phyloP scores from a whole-genome alignment of 2,329 filamentous ascomycete genomes.

The Geosmithia flava region DNA sequence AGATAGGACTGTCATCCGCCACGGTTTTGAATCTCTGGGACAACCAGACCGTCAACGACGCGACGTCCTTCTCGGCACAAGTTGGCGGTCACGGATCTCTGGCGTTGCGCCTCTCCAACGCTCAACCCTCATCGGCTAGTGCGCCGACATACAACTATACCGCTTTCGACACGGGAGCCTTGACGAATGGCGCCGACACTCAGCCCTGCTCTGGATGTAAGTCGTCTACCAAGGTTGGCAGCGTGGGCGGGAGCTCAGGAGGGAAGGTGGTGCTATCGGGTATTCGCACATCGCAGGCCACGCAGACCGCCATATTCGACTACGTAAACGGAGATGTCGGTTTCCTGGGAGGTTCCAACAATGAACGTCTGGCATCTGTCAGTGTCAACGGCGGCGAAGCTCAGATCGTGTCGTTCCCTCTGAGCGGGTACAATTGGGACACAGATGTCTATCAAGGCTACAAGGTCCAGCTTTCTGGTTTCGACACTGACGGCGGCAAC shows the following conservation, averaged over 20 bases:
- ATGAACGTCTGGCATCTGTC: not conserved
- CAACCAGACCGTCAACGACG: not conserved
- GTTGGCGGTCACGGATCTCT: not conserved
- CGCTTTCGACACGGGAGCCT: not conserved
- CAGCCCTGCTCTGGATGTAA: not conserved
- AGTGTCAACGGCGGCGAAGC: not conserved
- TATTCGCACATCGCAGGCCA: not conserved
- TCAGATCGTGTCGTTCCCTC: not conserved
- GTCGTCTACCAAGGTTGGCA: not conserved
- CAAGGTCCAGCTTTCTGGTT: not conserved
- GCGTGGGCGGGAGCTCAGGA: not conserved
- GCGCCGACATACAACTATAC: not conserved
- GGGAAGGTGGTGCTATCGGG: not conserved
- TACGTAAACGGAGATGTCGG: not conserved
- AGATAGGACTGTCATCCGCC: not conserved
- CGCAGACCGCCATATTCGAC: not conserved
- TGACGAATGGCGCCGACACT: not conserved
- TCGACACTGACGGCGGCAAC: not conserved
- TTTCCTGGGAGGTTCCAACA: not conserved
- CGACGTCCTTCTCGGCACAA: not conserved
- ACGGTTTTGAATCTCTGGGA: not conserved
- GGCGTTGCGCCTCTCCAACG: not conserved
- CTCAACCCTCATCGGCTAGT: not conserved
- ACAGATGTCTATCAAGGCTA: not conserved
- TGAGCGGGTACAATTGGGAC: not conserved